Conservation (phyloP, 2,329 filamentous ascomycete genomes). For the Mycosphaerelloides madeirae region DNA sequence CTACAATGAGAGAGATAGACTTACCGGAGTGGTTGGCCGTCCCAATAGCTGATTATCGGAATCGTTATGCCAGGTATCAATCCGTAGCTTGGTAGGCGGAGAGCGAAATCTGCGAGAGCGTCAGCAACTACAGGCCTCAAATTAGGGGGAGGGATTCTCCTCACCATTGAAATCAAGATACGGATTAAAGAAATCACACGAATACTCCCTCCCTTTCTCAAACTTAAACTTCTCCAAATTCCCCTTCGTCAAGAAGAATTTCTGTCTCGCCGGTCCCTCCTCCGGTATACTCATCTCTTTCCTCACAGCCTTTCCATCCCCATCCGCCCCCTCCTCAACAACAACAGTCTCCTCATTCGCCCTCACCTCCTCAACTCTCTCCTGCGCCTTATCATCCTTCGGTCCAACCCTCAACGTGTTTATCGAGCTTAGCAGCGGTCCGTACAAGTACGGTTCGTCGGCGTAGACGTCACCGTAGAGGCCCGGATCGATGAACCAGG, state of each 20-base stretch:
- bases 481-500: conserved; percentile 86
- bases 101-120: conserved; percentile 55
- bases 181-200: conserved; percentile 79
- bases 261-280: conserved; percentile 48
- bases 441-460: conserved; percentile 81
- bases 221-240: conserved; percentile 57
- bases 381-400: conserved; percentile 34
- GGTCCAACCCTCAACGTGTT: conserved; percentile 68
- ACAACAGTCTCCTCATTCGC: conserved; percentile 57
- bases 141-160: too few relatives aligned
- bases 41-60: conserved; percentile 73
- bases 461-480: conserved; percentile 86
- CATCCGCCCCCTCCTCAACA: conserved; percentile 50
- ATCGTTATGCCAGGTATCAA: conserved; percentile 60
- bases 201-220: conserved; percentile 58
- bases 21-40: conserved; percentile 71
- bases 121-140: not conserved
- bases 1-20: conserved; percentile 25
- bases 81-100: conserved; percentile 60
- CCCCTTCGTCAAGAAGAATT: conserved; percentile 55
- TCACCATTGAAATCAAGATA: conserved; percentile 79
- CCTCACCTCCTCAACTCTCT: conserved; percentile 27
- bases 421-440: conserved; percentile 72
- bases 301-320: conserved; percentile 40
- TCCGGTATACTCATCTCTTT: conserved; percentile 38